Evolutionary conservation across 805 yeast genomes (phyloP).

Genomic region (Nakazawaea wickerhamii): DNA sequence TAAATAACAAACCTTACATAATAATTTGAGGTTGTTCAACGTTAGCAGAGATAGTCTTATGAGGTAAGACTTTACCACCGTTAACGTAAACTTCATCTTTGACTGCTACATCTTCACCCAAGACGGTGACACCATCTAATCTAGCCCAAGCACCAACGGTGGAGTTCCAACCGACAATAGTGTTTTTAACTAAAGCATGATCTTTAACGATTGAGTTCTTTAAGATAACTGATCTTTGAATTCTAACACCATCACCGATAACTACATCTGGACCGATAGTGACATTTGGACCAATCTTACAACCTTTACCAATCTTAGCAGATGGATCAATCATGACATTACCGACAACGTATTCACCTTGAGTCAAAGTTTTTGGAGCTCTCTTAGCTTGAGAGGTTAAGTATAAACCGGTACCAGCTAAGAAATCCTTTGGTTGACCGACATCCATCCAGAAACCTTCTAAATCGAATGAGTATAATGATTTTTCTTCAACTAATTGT

Average conservation of each 20-base stretch:
- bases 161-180: slow-evolving; percentile 99
- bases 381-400: slow-evolving; percentile 82
- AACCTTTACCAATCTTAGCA: slow-evolving; percentile 86
- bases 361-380: slow-evolving; percentile 61
- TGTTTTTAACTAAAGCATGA: slow-evolving; percentile 96
- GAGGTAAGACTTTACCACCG: slow-evolving; percentile 99
- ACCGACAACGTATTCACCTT: slow-evolving; percentile 62
- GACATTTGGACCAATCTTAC: slow-evolving; percentile 98
- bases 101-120: slow-evolving; percentile 98
- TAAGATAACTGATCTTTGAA: slow-evolving; percentile 90
- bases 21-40: slow-evolving; percentile 98
- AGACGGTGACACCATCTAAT: slow-evolving; percentile 93
- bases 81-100: slow-evolving; percentile 98
- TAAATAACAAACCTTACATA: slow-evolving; percentile 62
- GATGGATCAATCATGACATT: slow-evolving; percentile 93
- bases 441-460: slow-evolving; percentile 99
- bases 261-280: slow-evolving; percentile 94
- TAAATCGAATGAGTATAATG: slow-evolving; percentile 90
- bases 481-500: slow-evolving; percentile 78
- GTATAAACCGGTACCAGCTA: slow-evolving; percentile 92
- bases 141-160: slow-evolving; percentile 99
- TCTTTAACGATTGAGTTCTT: slow-evolving; percentile 89
- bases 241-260: slow-evolving; percentile 98
- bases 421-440: slow-evolving; percentile 99
- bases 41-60: slow-evolving; percentile 91